Evolutionary conservation across 164 flowering plant species (phyloP), one percentile per base, ranked within the genome.

Genomic region (Amborella trichopoda): DNA sequence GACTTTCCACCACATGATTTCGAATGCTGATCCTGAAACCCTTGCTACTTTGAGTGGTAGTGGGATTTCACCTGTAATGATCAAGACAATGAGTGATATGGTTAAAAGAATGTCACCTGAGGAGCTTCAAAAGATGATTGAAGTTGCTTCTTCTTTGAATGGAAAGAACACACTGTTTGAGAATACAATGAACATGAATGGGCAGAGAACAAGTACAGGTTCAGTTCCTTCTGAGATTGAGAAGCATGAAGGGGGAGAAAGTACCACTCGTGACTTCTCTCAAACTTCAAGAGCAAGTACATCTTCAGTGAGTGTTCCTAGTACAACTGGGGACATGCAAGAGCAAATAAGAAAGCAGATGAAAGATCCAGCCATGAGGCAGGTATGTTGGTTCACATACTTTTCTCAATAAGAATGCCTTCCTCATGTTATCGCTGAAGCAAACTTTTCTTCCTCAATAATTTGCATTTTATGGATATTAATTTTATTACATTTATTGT

Each of bases 361-460:
- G 96, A 82, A 81, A 46, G 83, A 93, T 64, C 99, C 99, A 44
- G 94, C 90, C 11, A 77, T 81, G 84, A 73, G 77, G 9, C 77
- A 84, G 93, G 99, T 91, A 43, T 27, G n/a, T n/a, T n/a, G n/a
- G n/a, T n/a, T n/a, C n/a, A n/a, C n/a, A n/a, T n/a, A n/a, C n/a
- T n/a, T n/a, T n/a, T n/a, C n/a, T n/a, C n/a, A n/a, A n/a, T n/a
- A n/a, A n/a, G n/a, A n/a, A n/a, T n/a, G n/a, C n/a, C n/a, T n/a
- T n/a, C n/a, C n/a, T n/a, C n/a, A n/a, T n/a, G n/a, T n/a, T n/a
- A n/a, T n/a, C n/a, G n/a, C n/a, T n/a, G n/a, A n/a, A n/a, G n/a
- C n/a, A n/a, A n/a, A n/a, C n/a, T n/a, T n/a, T n/a, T n/a, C n/a
- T n/a, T n/a, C n/a, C n/a, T n/a, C n/a, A n/a, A n/a, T n/a, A n/a